These are phyloP conservation scores for Fusarium tanahbumbuense DNA, from an alignment of 2,329 filamentous ascomycete genomes.

Conservation along the genomic window DNA sequence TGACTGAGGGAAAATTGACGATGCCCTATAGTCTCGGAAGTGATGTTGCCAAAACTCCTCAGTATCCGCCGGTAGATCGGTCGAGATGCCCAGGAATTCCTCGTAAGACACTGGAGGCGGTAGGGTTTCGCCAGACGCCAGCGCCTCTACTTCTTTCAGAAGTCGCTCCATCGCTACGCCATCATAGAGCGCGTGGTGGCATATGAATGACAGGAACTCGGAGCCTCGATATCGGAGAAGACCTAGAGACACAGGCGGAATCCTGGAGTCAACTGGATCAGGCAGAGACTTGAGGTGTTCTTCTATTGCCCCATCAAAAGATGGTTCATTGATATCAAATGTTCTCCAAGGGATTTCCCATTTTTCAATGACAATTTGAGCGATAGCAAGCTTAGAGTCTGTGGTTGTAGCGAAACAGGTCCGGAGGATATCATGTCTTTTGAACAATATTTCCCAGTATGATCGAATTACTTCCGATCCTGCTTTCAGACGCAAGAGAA, in stretches of 20 bases:
- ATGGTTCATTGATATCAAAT: constrained; percentile 48
- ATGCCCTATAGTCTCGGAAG: constrained; percentile 62
- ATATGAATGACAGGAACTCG: constrained; percentile 61
- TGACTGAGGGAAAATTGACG: constrained; percentile 43
- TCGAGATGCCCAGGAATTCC: constrained; percentile 71
- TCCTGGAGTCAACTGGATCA: constrained; percentile 56
- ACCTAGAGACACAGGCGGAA: constrained; percentile 60
- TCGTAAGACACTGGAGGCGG: constrained; percentile 66
- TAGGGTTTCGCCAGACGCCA: constrained; percentile 62
- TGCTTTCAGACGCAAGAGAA: constrained; percentile 70
- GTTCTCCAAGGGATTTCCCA: constrained; percentile 57
- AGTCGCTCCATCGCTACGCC: constrained; percentile 79
- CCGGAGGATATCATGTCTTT: constrained; percentile 79
- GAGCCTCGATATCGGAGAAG: constrained; percentile 51
- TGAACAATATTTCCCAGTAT: constrained; percentile 72
- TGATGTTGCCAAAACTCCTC: constrained; percentile 75
- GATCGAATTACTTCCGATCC: constrained; percentile 62
- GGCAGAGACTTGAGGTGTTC: constrained; percentile 56
- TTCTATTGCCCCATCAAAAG: constrained; percentile 53
- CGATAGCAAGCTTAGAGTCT: constrained; percentile 70
- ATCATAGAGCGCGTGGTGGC: constrained; percentile 89
- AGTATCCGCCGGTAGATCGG: constrained; percentile 59
- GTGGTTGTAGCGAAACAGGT: constrained; percentile 79
- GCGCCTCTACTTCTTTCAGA: constrained; percentile 74
- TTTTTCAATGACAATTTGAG: constrained; percentile 74